These are phyloP conservation scores for Fusarium napiforme DNA, from an alignment of 2,329 filamentous ascomycete species.

Conservation along the genomic window DNA sequence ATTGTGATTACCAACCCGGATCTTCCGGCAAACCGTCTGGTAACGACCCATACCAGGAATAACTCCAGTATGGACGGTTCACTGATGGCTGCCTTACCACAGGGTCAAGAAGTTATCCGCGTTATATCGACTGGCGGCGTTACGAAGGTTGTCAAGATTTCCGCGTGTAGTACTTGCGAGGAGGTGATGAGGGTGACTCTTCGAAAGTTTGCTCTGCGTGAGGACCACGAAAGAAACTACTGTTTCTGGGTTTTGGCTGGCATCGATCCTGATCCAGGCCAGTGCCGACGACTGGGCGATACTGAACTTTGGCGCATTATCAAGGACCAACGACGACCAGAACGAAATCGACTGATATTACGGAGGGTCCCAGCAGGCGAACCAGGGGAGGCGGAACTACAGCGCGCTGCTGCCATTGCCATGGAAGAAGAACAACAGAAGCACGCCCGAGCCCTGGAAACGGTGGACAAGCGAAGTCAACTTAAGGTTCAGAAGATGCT, in stretches of 20 bases:
- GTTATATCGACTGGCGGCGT: constrained; percentile 93
- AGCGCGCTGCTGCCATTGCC: constrained; percentile 88
- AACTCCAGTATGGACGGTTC: constrained; percentile 87
- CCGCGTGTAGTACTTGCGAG: constrained; percentile 89
- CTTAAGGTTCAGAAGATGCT: constrained; percentile 89
- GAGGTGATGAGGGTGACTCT: constrained; percentile 92
- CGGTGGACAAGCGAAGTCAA: constrained; percentile 80
- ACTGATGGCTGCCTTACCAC: constrained; percentile 85
- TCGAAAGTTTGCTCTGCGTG: constrained; percentile 86
- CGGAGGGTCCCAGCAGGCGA: constrained; percentile 92
- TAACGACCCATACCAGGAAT: constrained; percentile 77
- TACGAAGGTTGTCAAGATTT: constrained; percentile 93
- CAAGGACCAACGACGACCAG: constrained; percentile 83
- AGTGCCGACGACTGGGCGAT: constrained; percentile 86
- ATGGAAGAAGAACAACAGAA: constrained; percentile 84
- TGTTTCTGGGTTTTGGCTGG: constrained; percentile 96
- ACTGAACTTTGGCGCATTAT: constrained; percentile 91
- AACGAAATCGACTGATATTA: constrained; percentile 90
- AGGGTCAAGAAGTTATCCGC: constrained; percentile 88
- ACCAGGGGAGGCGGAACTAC: constrained; percentile 86
- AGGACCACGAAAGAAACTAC: constrained; percentile 93
- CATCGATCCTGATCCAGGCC: constrained; percentile 81
- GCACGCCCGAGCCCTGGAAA: constrained; percentile 71
- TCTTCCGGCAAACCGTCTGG: constrained; percentile 69
- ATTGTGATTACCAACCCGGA: constrained; percentile 64